Base-by-base conservation (phyloP, 179 eudicot genomes). In the Silene coronaria region DNA sequence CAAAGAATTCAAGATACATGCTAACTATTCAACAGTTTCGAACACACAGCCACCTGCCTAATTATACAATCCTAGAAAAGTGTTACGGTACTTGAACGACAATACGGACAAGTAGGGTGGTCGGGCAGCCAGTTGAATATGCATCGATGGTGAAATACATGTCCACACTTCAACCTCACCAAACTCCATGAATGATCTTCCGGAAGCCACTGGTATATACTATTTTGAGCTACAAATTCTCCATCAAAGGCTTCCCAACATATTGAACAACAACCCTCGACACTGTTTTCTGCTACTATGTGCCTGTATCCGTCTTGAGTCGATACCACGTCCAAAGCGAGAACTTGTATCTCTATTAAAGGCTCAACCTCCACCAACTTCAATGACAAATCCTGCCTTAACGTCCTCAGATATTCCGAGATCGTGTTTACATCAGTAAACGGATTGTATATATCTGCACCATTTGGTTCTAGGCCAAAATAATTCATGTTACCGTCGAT, bases 61-160 rank as follows among this genome's bases (percentile, higher is more conserved):
- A 34, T 34, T 1, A 38, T 38, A 38, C 45, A 2, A 38, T 11
- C 48, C 48, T 42, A 42, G 48, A 42, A 10, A 7, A 42, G 21
- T 57, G 21, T 57, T 59, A 59, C 3, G 7, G 26, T 59, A 9
- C 3, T 59, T 1, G 64, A 59, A 5, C 64, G 64, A 59, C 64
- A 59, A 23, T 22, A 19, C 0, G 64, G 64, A 22, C 64, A 59
- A 19, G 26, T 59, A 9, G 27, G 64, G 26, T 59, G 64, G 0
- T 59, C 13, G 4, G 13, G 11, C 22, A 59, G 24, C 26, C 64
- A 59, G 3, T 59, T 22, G 27, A 59, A 59, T 59, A 59, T 59
- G 64, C 64, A 59, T n/a, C 64, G 28, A 22, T 59, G 64, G 22
- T 59, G 64, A 59, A 59, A 59, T 9, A 59, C 64, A 59, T 22